Conservation (phyloP, 192 early-diverging fungal genomes). For the Radiomyces spectabilis region DNA sequence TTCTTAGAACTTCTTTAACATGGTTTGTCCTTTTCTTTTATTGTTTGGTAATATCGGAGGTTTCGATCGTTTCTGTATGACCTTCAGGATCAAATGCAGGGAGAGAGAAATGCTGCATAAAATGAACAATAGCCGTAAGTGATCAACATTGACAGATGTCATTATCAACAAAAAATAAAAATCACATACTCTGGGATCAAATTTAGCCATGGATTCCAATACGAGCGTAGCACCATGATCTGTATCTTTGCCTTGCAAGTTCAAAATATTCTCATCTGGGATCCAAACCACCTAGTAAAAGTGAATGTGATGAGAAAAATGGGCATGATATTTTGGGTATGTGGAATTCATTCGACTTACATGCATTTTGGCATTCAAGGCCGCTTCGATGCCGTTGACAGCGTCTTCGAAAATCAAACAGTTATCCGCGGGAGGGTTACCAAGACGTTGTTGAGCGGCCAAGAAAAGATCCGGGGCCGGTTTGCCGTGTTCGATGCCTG, state of each 20-base stretch:
- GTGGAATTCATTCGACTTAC: conserved; percentile 20
- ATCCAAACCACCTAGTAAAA: conserved; percentile 69
- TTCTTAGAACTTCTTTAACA: no score
- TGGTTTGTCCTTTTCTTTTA: no score
- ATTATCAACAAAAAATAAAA: no score
- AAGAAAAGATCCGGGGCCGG: conserved; percentile 90
- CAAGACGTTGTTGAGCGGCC: conserved; percentile 54
- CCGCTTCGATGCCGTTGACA: conserved; percentile 74
- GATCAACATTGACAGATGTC: no score
- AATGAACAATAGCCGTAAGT: no score
- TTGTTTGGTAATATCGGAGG: no score
- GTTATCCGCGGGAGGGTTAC: conserved; percentile 37
- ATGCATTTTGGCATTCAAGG: conserved; percentile 71
- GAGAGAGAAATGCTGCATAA: no score
- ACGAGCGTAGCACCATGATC: conserved; percentile 47
- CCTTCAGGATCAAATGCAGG: no score
- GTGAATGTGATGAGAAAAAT: background rate
- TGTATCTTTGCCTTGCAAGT: conserved; percentile 29
- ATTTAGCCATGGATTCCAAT: conserved; percentile 54
- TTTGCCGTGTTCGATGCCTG: conserved; percentile 70
- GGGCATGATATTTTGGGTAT: background rate
- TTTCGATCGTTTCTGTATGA: no score
- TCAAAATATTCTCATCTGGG: conserved; percentile 62
- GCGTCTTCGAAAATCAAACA: conserved; percentile 96
- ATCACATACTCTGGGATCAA: no score